Percentiles rank a stretch among this genome's conserved stretches.
Conservation (phyloP, 148 eudicot genomes). For the Amaranthus cruentus region DNA sequence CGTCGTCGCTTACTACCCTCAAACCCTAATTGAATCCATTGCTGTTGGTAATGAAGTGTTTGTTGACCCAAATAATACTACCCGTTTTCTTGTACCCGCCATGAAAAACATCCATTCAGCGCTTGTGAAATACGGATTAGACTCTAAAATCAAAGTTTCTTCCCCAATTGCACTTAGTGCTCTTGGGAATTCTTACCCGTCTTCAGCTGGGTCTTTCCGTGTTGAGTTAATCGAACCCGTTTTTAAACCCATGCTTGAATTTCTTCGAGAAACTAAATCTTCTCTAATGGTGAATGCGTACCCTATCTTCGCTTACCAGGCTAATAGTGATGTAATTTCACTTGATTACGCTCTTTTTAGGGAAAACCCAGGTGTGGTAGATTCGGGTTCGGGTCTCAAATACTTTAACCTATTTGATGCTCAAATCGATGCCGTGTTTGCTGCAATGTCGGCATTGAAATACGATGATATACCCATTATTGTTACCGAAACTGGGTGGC, state of each 20-base stretch:
- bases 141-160: slow-evolving; percentile 51
- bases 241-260: slow-evolving; percentile 62
- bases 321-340: slow-evolving; percentile 66
- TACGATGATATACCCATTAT: slow-evolving; percentile 57
- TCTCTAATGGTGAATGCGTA: slow-evolving; percentile 82
- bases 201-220: slow-evolving; percentile 68
- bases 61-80: slow-evolving; percentile 63
- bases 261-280: slow-evolving; percentile 48
- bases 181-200: slow-evolving; percentile 66
- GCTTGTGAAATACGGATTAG: slow-evolving; percentile 34
- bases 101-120: slow-evolving; percentile 65
- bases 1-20: slow-evolving; percentile 50
- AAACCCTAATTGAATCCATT: slow-evolving; percentile 66
- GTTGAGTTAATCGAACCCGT: slow-evolving; percentile 55
- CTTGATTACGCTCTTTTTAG: slow-evolving; percentile 77
- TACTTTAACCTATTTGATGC: slow-evolving; percentile 76
- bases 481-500: slow-evolving; percentile 94
- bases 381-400: slow-evolving; percentile 54
- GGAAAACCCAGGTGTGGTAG: slow-evolving; percentile 67
- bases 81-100: slow-evolving; percentile 59
- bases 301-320: slow-evolving; percentile 85
- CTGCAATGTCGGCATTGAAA: slow-evolving; percentile 67
- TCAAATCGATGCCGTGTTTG: slow-evolving; percentile 82
- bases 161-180: slow-evolving; percentile 80
- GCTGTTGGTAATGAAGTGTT: slow-evolving; percentile 91